Base-by-base conservation (phyloP, 441 rosid species). In the Melastoma candidum region DNA sequence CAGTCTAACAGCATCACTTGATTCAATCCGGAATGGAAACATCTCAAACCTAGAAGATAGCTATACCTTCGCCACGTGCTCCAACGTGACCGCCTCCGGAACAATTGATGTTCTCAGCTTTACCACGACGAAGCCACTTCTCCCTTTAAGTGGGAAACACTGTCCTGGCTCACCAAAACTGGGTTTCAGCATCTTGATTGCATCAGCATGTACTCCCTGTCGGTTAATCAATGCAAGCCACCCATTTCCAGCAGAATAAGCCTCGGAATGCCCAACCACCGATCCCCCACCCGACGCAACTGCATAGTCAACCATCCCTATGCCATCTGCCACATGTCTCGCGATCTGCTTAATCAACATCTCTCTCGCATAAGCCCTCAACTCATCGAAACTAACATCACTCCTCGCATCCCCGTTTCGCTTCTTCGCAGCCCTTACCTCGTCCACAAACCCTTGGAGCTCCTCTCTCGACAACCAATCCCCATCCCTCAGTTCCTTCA, bases 381-480 rank as follows among this genome's bases (percentile, higher is more conserved):
- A 48, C 41, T 79, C 88, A 68, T 87, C 90, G 65, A 94, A 74
- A 65, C 56, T 77, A 36, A 77, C 65, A 43, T 72, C 74, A 63
- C 59, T 72, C 27, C 50, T 59, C 36, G 57, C 67, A 14, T 69
- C 72, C 1, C 67, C 70, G 47, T 66, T 75, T 14, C 63, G 77
- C 60, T 84, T 81, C 69, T 65, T 72, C 56, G 41, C 41, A 9
- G 41, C 41, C 41, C 41, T 36, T 36, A 83, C 57, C 53, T 79
- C 82, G 49, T 75, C 76, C 26, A 73, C 65, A 47, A 85, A 61
- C 66, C 66, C 82, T 56, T 71, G 72, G 29, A 89, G 76, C 59
- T 84, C 97, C 63, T 83, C 83, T 71, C 71, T 83, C 1, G 92
- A 68, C 49, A 82, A 69, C 82, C 78, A 84, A 63, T 79, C 64